Evolutionary conservation across 2,329 filamentous ascomycete species (phyloP).

Genomic region (Colletotrichum chlorophyti): DNA sequence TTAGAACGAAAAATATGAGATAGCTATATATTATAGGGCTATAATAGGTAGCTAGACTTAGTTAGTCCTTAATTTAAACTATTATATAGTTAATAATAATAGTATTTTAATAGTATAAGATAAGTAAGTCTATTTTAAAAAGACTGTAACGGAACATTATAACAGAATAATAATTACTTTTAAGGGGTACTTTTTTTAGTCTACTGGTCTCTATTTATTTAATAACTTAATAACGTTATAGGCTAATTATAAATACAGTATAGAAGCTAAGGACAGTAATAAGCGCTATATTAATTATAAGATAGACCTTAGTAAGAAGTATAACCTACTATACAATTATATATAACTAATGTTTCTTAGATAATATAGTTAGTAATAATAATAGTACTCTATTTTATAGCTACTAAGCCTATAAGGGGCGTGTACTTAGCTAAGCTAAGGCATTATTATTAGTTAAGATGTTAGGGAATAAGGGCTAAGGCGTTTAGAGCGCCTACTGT

Average conservation of each 20-base stretch:
- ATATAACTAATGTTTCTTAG: not conserved
- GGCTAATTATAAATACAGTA: not conserved
- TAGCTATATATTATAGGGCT: not conserved
- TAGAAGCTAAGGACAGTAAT: not conserved
- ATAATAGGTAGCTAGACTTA: not conserved
- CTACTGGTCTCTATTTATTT: not conserved
- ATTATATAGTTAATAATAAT: not conserved
- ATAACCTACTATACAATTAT: not conserved
- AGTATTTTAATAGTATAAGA: not conserved
- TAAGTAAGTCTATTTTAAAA: not conserved
- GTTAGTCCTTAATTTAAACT: not conserved
- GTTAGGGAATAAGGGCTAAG: no score
- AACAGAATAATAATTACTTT: no score
- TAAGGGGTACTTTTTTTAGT: not conserved
- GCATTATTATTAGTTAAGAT: no score
- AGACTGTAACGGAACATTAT: not conserved
- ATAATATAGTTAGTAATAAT: not conserved
- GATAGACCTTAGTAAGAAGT: not conserved
- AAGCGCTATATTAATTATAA: not conserved
- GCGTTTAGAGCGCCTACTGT: no score
- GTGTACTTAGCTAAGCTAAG: not conserved
- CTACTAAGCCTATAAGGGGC: not conserved
- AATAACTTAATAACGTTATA: not conserved
- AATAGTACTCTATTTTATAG: not conserved
- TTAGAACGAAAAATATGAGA: not conserved